These are phyloP conservation scores for Alternaria tenuissima DNA, from an alignment of 2,329 filamentous ascomycete genomes.

Conservation along the genomic window DNA sequence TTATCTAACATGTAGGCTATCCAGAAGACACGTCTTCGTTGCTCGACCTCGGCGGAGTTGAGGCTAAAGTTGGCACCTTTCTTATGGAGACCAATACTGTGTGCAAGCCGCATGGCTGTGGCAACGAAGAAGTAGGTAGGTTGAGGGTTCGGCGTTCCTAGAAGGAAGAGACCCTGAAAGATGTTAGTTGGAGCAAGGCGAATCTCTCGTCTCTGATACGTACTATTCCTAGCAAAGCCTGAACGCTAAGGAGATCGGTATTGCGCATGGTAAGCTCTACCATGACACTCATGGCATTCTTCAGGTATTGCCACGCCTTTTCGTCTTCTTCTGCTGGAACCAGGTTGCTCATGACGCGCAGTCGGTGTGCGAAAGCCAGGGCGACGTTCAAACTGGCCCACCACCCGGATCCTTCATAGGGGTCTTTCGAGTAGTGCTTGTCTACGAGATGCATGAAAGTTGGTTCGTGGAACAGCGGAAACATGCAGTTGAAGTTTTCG, in stretches of 20 bases:
- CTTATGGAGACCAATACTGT: slow-evolving; percentile 96
- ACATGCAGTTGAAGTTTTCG: slow-evolving; percentile 99
- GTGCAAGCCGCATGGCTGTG: slow-evolving; percentile 86
- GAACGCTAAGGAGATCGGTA: slow-evolving; percentile 92
- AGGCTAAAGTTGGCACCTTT: slow-evolving; percentile 91
- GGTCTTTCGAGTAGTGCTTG: slow-evolving; percentile 88
- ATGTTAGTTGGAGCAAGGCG: slow-evolving; percentile 22
- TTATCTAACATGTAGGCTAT: slow-evolving; percentile 78
- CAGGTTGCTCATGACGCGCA: slow-evolving; percentile 94
- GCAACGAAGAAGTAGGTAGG: slow-evolving; percentile 91
- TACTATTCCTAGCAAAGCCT: slow-evolving; percentile 89
- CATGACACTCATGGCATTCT: slow-evolving; percentile 94
- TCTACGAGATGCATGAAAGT: slow-evolving; percentile 99
- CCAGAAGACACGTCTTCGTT: slow-evolving; percentile 81
- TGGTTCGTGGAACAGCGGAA: slow-evolving; percentile 94
- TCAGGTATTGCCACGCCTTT: slow-evolving; percentile 93
- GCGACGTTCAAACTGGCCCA: slow-evolving; percentile 97
- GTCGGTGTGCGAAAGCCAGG: slow-evolving; percentile 88
- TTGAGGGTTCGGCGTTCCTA: slow-evolving; percentile 96
- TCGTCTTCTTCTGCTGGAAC: slow-evolving; percentile 91
- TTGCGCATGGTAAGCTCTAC: slow-evolving; percentile 95
- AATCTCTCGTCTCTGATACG: slow-evolving; percentile 23
- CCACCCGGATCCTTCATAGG: slow-evolving; percentile 95
- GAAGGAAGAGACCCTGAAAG: slow-evolving; percentile 78
- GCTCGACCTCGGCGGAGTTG: slow-evolving; percentile 92